A percentile compares a stretch with the other conserved stretches of the same genome.
These are phyloP conservation scores for Acaromyces ingoldii DNA, from an alignment of 1,284 basidiomycete genomes.

Conservation along the genomic window DNA sequence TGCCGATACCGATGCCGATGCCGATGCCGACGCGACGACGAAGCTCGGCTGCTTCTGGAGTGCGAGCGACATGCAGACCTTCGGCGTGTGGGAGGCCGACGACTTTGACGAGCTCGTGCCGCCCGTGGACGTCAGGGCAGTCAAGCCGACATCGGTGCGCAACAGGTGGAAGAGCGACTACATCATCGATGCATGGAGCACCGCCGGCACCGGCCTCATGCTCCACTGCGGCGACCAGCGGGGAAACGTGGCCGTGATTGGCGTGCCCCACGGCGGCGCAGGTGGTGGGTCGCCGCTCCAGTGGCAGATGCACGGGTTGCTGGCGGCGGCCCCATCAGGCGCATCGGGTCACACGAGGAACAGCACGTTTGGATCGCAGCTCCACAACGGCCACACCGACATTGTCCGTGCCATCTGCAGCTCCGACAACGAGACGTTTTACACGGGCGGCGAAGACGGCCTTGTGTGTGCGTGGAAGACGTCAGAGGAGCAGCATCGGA, in stretches of 20 bases:
- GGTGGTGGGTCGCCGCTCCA: not conserved
- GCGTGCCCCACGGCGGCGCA: not conserved
- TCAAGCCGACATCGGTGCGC: not conserved
- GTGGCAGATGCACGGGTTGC: not conserved
- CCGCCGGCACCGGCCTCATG: not conserved
- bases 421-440: slow-evolving; percentile 16
- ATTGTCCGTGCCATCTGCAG: slow-evolving; percentile 34
- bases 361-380: slow-evolving; percentile 10
- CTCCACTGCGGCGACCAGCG: slow-evolving; percentile 15
- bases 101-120: slow-evolving; percentile 31
- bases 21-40: not conserved
- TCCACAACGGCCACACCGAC: slow-evolving; percentile 28
- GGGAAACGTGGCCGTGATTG: not conserved
- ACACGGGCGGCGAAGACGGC: slow-evolving; percentile 39
- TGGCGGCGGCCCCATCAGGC: not conserved
- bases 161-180: slow-evolving; percentile 43
- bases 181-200: slow-evolving; percentile 40
- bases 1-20: not conserved
- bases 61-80: slow-evolving; percentile 49
- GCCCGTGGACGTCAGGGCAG: slow-evolving; percentile 2
- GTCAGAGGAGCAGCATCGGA: not conserved
- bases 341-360: not conserved
- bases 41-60: slow-evolving; percentile 37
- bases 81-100: slow-evolving; percentile 35
- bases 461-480: slow-evolving; percentile 6